Evolutionary conservation across 2,329 filamentous ascomycete genomes (phyloP).

Genomic region (Aureobasidium sp.): DNA sequence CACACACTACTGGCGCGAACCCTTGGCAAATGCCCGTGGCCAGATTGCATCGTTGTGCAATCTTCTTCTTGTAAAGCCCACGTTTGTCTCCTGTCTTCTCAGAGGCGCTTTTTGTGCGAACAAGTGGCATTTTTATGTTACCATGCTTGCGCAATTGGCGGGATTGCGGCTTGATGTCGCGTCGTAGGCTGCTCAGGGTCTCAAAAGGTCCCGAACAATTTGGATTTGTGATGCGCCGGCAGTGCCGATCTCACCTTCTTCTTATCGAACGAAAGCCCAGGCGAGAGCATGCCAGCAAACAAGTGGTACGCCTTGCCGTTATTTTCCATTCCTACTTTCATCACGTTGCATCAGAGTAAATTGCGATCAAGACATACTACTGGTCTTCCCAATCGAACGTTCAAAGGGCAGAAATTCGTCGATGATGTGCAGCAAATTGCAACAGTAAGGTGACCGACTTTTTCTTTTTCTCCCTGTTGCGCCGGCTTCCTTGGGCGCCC

Average conservation of each 20-base stretch:
- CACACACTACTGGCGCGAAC: slow-evolving; percentile 5
- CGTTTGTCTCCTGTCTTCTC: neutral
- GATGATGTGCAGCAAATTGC: neutral
- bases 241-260: slow-evolving; percentile 1
- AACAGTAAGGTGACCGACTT: neutral
- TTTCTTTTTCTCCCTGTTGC: neutral
- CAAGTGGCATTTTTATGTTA: neutral
- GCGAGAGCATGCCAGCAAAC: slow-evolving; percentile 3
- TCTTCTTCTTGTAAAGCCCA: neutral
- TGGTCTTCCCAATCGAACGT: neutral
- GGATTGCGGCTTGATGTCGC: neutral
- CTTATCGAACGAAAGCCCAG: slow-evolving; percentile 4
- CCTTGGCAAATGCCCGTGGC: neutral
- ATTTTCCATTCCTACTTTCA: slow-evolving; percentile 7
- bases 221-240: slow-evolving; percentile 5
- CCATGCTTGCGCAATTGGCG: slow-evolving; percentile 1
- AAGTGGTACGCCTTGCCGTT: slow-evolving; percentile 3
- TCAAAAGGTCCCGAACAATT: slow-evolving; percentile 4
- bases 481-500: neutral
- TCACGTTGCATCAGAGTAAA: neutral
- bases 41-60: neutral
- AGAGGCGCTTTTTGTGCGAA: neutral
- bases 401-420: neutral
- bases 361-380: neutral
- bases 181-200: slow-evolving; percentile 7